phyloP scores from a whole-genome alignment of 1,139 yeast species.

The Yamadazyma kanchanaburiensis region DNA sequence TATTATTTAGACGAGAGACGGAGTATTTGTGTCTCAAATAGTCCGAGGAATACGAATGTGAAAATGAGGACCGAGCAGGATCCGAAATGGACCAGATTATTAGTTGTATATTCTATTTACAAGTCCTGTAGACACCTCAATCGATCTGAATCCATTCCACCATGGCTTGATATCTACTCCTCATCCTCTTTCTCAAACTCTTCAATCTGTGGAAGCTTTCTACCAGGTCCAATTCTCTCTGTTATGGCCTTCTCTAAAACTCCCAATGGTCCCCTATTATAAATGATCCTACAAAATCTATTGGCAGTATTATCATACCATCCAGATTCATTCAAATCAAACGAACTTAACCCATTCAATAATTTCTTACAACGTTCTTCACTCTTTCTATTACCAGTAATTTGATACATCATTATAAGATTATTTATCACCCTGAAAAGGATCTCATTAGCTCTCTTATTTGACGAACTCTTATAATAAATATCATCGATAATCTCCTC shows the following conservation, averaged over 20 bases:
- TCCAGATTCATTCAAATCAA: constrained; percentile 18
- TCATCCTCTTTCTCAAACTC: constrained; percentile 44
- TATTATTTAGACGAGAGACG: no score
- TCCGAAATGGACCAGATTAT: no score
- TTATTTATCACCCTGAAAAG: constrained; percentile 30
- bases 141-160: no score
- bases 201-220: constrained; percentile 34
- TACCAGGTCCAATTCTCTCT: constrained; percentile 39
- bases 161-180: no score
- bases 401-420: constrained; percentile 30
- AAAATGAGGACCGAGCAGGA: no score
- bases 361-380: constrained; percentile 27
- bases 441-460: constrained; percentile 28
- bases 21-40: no score
- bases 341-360: constrained; percentile 16
- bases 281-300: constrained; percentile 38
- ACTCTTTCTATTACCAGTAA: constrained; percentile 21
- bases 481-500: constrained; percentile 48
- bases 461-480: constrained; percentile 28
- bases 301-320: constrained; percentile 38
- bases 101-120: no score
- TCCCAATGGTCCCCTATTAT: constrained; percentile 42
- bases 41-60: no score
- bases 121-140: no score
- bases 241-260: constrained; percentile 37